Percentiles rank a stretch among this genome's conserved stretches.
These are phyloP conservation scores for Asterella californica DNA, from an alignment of 225 moss, liverwort and hornwort genomes.

Conservation along the genomic window DNA sequence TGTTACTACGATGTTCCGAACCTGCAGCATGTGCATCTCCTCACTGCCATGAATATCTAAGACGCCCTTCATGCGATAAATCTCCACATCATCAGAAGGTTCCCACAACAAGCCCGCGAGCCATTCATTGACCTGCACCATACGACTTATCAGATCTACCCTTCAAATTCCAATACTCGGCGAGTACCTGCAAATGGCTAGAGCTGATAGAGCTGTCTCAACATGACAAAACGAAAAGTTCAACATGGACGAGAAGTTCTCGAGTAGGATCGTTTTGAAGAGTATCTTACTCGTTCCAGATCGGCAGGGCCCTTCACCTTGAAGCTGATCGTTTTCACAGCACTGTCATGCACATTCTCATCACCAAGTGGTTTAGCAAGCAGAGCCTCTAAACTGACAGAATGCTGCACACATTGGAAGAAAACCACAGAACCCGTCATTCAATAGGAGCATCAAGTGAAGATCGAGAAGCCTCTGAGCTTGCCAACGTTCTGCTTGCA, in stretches of 20 bases:
- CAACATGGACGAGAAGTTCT: neutral
- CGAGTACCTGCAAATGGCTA: neutral
- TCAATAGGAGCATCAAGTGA: too few species aligned
- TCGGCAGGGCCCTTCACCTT: conserved; percentile 43
- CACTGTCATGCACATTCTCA: conserved; percentile 59
- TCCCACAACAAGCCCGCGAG: conserved; percentile 78
- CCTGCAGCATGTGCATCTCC: conserved; percentile 74
- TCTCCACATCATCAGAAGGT: conserved; percentile 45
- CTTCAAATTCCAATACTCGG: neutral
- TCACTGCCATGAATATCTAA: conserved; percentile 53
- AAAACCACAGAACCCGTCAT: too few species aligned
- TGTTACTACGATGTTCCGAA: conserved; percentile 1
- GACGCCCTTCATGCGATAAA: conserved; percentile 78
- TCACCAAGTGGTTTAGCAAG: conserved; percentile 16
- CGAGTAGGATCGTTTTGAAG: neutral
- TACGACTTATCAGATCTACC: neutral
- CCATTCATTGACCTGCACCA: conserved; percentile 66
- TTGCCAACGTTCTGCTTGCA: too few species aligned
- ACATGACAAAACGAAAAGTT: neutral
- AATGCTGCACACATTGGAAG: conserved; percentile 40
- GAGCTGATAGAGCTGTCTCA: neutral
- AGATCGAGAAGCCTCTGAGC: too few species aligned
- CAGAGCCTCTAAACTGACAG: conserved; percentile 46
- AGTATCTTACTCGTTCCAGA: conserved; percentile 49
- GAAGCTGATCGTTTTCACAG: conserved; percentile 74